Percentiles rank a stretch among this genome's conserved stretches.
phyloP scores from a whole-genome alignment of 1,139 yeast species.

The Waltiozyma solani region DNA sequence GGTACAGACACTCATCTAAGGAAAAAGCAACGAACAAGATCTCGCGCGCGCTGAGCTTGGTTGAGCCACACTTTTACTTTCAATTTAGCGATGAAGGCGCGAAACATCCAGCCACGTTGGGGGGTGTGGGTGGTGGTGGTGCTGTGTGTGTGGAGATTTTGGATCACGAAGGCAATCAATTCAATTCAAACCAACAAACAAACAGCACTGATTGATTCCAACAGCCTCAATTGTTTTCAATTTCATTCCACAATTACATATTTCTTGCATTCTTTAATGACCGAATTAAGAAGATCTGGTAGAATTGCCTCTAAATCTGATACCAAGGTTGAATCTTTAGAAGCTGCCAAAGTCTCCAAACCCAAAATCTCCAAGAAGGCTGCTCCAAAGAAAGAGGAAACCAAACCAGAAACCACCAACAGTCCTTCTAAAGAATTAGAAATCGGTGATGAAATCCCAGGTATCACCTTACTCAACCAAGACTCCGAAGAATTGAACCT shows the following conservation, averaged over 20 bases:
- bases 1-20: too few species aligned
- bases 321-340: conserved; percentile 11
- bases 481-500: conserved; percentile 51
- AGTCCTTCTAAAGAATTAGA: conserved; percentile 23
- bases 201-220: too few species aligned
- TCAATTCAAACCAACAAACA: too few species aligned
- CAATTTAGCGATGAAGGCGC: too few species aligned
- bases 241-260: not conserved
- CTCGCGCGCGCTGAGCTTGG: too few species aligned
- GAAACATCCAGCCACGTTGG: too few species aligned
- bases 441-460: conserved; percentile 67
- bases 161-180: too few species aligned
- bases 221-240: too few species aligned
- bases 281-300: conserved; percentile 36
- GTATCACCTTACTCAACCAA: conserved; percentile 51
- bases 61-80: too few species aligned
- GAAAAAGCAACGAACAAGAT: too few species aligned
- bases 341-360: conserved; percentile 11
- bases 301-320: conserved; percentile 5
- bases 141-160: too few species aligned
- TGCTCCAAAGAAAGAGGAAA: conserved; percentile 2
- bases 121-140: too few species aligned
- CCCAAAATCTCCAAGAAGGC: conserved; percentile 8
- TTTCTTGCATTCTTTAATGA: conserved; percentile 26
- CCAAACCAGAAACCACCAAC: conserved; percentile 12